These are phyloP conservation scores for Saccharum officinarum DNA, from an alignment of 176 grass and related monocot genomes.

Conservation along the genomic window DNA sequence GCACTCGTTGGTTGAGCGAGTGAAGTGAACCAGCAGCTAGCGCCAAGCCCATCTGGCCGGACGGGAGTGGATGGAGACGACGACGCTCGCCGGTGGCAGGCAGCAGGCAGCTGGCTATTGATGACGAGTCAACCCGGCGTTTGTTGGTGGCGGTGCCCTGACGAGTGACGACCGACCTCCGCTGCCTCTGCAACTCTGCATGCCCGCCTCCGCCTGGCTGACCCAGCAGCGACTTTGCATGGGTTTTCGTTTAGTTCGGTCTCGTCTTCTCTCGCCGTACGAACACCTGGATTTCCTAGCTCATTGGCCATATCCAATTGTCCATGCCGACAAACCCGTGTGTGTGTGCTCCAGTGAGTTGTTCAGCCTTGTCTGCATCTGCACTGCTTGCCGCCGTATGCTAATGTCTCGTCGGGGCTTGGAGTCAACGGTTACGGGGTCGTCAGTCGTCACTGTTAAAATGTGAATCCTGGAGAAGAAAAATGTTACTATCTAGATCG, in stretches of 20 bases:
- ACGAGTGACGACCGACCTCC: neutral
- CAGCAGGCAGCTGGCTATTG: neutral
- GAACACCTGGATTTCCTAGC: too few species aligned
- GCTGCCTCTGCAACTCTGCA: neutral
- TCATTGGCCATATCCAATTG: too few species aligned
- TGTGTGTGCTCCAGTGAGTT: too few species aligned
- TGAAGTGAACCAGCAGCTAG: neutral
- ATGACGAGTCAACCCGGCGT: conserved; percentile 28
- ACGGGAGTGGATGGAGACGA: neutral
- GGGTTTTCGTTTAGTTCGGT: neutral
- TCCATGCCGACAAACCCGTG: too few species aligned
- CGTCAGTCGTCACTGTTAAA: neutral
- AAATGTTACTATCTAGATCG: neutral
- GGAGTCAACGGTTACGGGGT: neutral
- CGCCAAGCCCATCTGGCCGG: neutral
- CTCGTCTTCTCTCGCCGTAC: too few species aligned
- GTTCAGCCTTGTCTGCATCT: too few species aligned
- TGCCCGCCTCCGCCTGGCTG: too few species aligned
- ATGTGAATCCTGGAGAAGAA: neutral
- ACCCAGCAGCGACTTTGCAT: too few species aligned
- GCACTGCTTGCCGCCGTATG: too few species aligned
- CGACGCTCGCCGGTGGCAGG: neutral
- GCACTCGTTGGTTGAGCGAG: neutral
- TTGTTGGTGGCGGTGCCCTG: conserved; percentile 1
- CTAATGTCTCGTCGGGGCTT: too few species aligned